These are phyloP conservation scores for Oryza nivara DNA, from an alignment of 176 grass and related monocot species.

Conservation along the genomic window DNA sequence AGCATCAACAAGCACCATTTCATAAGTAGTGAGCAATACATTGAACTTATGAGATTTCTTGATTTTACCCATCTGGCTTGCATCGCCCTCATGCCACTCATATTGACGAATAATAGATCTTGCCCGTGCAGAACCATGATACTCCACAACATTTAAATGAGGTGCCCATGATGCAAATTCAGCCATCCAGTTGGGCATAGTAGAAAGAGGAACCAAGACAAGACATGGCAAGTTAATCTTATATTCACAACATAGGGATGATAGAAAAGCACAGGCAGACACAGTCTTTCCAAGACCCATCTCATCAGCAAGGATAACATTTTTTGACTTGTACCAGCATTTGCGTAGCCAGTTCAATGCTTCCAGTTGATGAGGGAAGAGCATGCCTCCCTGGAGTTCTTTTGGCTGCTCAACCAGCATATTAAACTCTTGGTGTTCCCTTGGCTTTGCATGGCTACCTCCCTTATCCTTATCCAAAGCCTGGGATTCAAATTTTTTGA, in stretches of 20 bases:
- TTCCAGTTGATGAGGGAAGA: constrained; percentile 98
- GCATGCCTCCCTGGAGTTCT: constrained; percentile 83
- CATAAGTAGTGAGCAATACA: constrained; percentile 93
- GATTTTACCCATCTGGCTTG: constrained; percentile 56
- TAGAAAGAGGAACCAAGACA: constrained; percentile 95
- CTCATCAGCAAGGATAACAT: constrained; percentile 99
- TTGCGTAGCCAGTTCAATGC: constrained; percentile 99
- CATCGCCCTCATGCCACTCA: constrained; percentile 85
- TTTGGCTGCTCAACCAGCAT: constrained; percentile 81
- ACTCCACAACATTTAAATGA: constrained; percentile 97
- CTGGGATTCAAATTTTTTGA: constrained; percentile 71
- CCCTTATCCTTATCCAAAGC: constrained; percentile 66
- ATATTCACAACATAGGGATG: constrained; percentile 88
- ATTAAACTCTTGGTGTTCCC: constrained; percentile 61
- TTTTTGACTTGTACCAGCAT: constrained; percentile 93
- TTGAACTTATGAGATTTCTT: constrained; percentile 86
- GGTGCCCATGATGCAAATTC: constrained; percentile 95
- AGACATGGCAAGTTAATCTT: constrained; percentile 77
- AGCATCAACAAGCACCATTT: constrained; percentile 96
- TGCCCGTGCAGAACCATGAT: constrained; percentile 90
- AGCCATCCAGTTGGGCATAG: constrained; percentile 98
- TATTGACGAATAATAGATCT: constrained; percentile 93
- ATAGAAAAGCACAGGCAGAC: constrained; percentile 94
- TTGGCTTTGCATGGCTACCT: constrained; percentile 44
- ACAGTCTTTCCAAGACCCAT: constrained; percentile 99